Percentiles rank a stretch among this genome's conserved stretches.
Evolutionary conservation across 805 yeast species (phyloP).

Genomic region (Ogataea trehalophila): DNA sequence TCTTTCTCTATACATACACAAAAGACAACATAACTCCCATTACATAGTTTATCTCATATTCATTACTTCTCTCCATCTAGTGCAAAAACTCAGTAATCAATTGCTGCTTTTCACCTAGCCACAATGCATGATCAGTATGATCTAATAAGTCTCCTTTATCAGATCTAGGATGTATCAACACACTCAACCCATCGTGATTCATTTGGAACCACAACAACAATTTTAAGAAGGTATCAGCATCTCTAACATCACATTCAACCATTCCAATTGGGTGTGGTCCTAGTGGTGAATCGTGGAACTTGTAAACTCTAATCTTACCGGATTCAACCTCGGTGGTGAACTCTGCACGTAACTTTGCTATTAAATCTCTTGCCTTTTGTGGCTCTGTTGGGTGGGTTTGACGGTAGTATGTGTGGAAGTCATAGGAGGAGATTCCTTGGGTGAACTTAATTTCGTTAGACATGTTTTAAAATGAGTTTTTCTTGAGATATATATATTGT

Average conservation of each 20-base stretch:
- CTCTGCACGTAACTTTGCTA: conserved; percentile 20
- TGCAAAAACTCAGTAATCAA: conserved; percentile 8
- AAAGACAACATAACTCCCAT: neutral
- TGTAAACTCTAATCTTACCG: conserved; percentile 39
- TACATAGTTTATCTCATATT: neutral
- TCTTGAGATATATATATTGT: too few species aligned
- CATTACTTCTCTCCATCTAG: neutral
- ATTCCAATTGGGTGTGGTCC: conserved; percentile 59
- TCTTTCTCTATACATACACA: too few species aligned
- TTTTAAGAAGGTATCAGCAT: conserved; percentile 39
- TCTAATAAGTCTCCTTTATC: conserved; percentile 39
- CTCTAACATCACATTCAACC: conserved; percentile 53
- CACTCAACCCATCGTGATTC: conserved; percentile 48
- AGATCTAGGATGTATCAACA: conserved; percentile 50
- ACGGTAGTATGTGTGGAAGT: conserved; percentile 52
- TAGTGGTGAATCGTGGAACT: conserved; percentile 42
- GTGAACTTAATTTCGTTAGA: conserved; percentile 1
- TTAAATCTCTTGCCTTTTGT: conserved; percentile 26
- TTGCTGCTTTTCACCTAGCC: conserved; percentile 42
- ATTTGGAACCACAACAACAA: conserved; percentile 48
- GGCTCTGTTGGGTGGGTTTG: conserved; percentile 31
- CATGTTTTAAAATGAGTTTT: neutral
- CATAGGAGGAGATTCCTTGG: conserved; percentile 37
- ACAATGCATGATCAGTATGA: conserved; percentile 51
- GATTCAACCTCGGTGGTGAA: conserved; percentile 25